Evolutionary conservation across 345 rosid genomes (phyloP).

Genomic region (Eucalyptus sp.): DNA sequence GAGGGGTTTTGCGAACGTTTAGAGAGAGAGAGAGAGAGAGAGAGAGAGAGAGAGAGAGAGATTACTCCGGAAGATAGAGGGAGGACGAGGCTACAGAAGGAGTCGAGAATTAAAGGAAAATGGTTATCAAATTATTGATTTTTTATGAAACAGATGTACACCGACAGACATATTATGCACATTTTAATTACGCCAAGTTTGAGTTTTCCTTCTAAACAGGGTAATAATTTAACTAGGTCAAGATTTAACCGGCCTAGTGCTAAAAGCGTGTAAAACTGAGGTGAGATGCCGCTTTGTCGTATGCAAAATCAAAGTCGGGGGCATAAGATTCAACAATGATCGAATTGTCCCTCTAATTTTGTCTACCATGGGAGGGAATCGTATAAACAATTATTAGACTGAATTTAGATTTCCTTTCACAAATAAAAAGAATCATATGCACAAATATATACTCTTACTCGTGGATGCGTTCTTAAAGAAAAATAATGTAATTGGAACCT

Average conservation of each 20-base stretch:
- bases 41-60: background rate
- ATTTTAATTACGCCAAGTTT: background rate
- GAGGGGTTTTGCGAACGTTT: background rate
- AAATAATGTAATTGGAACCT: background rate
- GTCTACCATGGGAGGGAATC: background rate
- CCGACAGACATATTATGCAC: background rate
- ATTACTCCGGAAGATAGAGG: background rate
- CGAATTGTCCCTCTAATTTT: background rate
- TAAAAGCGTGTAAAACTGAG: background rate
- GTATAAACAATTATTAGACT: background rate
- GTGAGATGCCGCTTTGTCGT: background rate
- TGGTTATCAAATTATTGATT: background rate
- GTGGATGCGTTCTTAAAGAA: background rate
- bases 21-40: background rate
- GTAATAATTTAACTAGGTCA: background rate
- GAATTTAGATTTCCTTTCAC: background rate
- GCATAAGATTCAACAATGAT: background rate
- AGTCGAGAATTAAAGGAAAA: background rate
- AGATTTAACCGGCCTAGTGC: background rate
- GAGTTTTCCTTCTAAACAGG: background rate
- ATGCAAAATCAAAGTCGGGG: background rate
- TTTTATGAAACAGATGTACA: background rate
- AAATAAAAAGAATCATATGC: background rate
- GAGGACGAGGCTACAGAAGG: background rate
- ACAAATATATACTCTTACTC: background rate